These are phyloP conservation scores for Pseudogymnoascus sp. DNA, from an alignment of 2,329 filamentous ascomycete genomes.

Conservation along the genomic window DNA sequence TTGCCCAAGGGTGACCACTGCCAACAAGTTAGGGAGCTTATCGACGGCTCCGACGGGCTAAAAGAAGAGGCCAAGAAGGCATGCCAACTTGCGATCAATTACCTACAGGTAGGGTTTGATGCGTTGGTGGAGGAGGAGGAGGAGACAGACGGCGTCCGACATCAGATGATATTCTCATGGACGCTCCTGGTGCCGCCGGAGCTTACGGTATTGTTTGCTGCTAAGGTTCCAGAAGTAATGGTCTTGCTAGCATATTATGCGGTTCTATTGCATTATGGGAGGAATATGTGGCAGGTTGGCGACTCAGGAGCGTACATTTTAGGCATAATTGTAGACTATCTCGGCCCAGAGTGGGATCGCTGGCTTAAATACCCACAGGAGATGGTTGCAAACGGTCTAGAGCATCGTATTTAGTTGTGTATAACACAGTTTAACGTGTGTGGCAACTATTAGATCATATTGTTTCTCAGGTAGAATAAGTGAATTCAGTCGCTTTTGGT, in stretches of 20 bases:
- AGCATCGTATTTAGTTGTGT: not conserved
- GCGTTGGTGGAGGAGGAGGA: constrained; percentile 16
- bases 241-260: constrained; percentile 26
- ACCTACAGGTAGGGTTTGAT: constrained; percentile 24
- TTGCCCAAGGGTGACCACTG: constrained; percentile 24
- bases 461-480: too few relatives aligned
- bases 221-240: constrained; percentile 22
- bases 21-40: constrained; percentile 17
- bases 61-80: constrained; percentile 20
- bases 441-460: not conserved
- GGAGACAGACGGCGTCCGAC: constrained; percentile 11
- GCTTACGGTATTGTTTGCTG: constrained; percentile 23
- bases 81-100: constrained; percentile 24
- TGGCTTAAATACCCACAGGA: constrained; percentile 5
- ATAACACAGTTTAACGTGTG: not conserved
- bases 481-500: constrained; percentile 16
- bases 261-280: constrained; percentile 24
- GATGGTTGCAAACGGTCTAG: not conserved
- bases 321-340: constrained; percentile 3
- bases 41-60: constrained; percentile 19
- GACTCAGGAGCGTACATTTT: constrained; percentile 14
- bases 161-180: constrained; percentile 27
- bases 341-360: constrained; percentile 2
- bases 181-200: constrained; percentile 20
- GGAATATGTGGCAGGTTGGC: constrained; percentile 26